Evolutionary conservation across 495 filamentous ascomycete species (phyloP), one percentile per base, ranked within the genome.

Genomic region (Talaromyces trachyspermus): DNA sequence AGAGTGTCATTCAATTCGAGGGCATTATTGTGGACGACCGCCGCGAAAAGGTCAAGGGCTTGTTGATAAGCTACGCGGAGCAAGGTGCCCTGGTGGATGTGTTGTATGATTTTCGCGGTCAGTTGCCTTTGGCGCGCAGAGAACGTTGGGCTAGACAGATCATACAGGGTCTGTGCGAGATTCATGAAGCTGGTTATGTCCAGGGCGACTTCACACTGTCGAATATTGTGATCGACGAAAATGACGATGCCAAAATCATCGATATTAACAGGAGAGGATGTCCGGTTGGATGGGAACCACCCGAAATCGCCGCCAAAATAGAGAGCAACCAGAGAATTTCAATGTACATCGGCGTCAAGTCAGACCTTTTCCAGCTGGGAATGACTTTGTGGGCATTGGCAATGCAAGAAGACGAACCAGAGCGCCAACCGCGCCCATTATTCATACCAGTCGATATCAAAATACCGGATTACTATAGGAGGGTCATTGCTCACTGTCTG

Each of bases 291-390:
- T 98, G 92, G 92, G 92, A 98, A 57, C 91, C 94, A 3, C 94
- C 94, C 1, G 92, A 98, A 64, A 86, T 95, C 33, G 82, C 82
- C 7, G 76, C 78, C 0, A 80, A 96, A 54, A 94, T 98, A 49
- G 82, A 90, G 43, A 90, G 84, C 66, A 88, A 88, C 46, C 92
- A 96, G 60, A 78, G 89, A 20, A 92, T 98, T 23, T 86, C 88
- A 22, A 96, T 98, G 87, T 95, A 95, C 60, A 97, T 98, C 60
- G 92, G 92, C 4, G 88, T 96, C 64, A 98, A 97, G 63, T 95
- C 90, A 0, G 92, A 98, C 63, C 71, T 97, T 2, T 98, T 83
- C 57, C 92, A 98, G 57, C 73, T 97, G 2, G 92, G 92, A 20
- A 98, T 98, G 94, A 91, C 95, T 1, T 73, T 98, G 3, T 98